A percentile compares a stretch with the other conserved stretches of the same genome.
phyloP scores from a whole-genome alignment of 768 basidiomycete species.

The Lactarius deliciosus region DNA sequence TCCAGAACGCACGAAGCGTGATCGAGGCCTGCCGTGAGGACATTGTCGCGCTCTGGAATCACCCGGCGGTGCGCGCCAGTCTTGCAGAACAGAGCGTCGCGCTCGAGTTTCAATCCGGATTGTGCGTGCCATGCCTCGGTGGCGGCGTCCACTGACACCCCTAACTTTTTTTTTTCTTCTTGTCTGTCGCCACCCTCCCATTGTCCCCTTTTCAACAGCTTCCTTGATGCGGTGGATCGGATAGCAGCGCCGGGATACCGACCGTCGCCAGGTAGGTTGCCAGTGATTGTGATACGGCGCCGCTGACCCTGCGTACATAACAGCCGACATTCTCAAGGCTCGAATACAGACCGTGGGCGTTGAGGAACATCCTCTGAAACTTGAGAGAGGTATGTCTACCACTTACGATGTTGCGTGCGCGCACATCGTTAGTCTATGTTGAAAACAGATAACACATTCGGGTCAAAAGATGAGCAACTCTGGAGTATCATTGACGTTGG shows the following conservation, averaged over 20 bases:
- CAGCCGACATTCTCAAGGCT: slow-evolving; percentile 64
- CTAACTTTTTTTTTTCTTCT: neutral
- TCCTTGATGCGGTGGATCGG: slow-evolving; percentile 54
- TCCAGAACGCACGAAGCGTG: slow-evolving; percentile 45
- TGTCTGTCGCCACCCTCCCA: neutral
- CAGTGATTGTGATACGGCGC: neutral
- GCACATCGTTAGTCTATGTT: neutral
- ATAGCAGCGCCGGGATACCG: slow-evolving; percentile 51
- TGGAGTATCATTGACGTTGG: slow-evolving; percentile 73
- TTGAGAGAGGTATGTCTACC: slow-evolving; percentile 43
- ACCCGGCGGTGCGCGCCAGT: slow-evolving; percentile 44
- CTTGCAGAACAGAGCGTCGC: slow-evolving; percentile 46
- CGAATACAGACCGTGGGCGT: slow-evolving; percentile 64
- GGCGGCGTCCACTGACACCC: neutral
- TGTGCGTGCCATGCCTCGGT: slow-evolving; percentile 44
- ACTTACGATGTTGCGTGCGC: slow-evolving; percentile 18
- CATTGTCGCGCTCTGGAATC: slow-evolving; percentile 54
- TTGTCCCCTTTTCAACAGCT: slow-evolving; percentile 41
- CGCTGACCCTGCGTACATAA: neutral
- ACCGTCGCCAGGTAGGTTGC: slow-evolving; percentile 47
- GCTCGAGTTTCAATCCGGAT: slow-evolving; percentile 59
- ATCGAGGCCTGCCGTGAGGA: slow-evolving; percentile 54
- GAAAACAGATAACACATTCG: slow-evolving; percentile 5
- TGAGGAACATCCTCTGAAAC: slow-evolving; percentile 57
- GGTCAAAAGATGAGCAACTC: slow-evolving; percentile 38